A percentile compares a stretch with the other conserved stretches of the same genome.
These are phyloP conservation scores for Cercophora samala DNA, from an alignment of 495 filamentous ascomycete genomes.

Conservation along the genomic window DNA sequence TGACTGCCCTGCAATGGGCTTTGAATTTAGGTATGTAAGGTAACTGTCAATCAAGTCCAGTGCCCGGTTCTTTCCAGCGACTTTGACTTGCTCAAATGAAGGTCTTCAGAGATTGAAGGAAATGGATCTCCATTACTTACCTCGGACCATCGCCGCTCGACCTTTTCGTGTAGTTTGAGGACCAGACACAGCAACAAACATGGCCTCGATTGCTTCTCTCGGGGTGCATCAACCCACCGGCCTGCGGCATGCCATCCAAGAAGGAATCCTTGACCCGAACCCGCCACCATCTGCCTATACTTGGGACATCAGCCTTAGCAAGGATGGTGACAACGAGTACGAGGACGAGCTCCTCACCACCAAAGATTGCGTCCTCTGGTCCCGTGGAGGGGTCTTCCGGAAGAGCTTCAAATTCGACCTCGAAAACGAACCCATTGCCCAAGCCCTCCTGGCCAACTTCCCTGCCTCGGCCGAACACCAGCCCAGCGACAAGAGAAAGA, in stretches of 20 bases:
- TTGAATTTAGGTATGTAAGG: not conserved
- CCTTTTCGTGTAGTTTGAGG: conserved; percentile 14
- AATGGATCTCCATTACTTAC: conserved; percentile 2
- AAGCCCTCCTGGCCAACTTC: conserved; percentile 83
- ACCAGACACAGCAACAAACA: conserved; percentile 36
- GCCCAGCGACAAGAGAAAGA: not conserved
- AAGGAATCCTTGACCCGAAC: conserved; percentile 70
- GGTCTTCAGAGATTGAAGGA: not conserved
- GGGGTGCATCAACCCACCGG: conserved; percentile 83
- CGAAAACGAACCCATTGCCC: conserved; percentile 77
- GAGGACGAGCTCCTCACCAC: conserved; percentile 89
- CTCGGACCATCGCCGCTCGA: not conserved
- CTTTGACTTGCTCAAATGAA: not conserved
- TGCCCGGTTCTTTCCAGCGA: not conserved
- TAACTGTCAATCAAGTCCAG: too few species aligned
- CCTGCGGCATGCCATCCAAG: conserved; percentile 76
- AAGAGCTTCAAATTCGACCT: conserved; percentile 83
- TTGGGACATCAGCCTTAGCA: conserved; percentile 59
- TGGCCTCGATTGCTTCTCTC: conserved; percentile 85
- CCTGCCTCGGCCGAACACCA: conserved; percentile 49
- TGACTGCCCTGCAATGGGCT: not conserved
- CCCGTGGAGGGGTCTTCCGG: conserved; percentile 76
- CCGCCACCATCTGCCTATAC: conserved; percentile 63
- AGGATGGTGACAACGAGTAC: conserved; percentile 43
- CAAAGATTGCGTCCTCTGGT: conserved; percentile 83